A percentile compares a stretch with the other conserved stretches of the same genome.
Evolutionary conservation across 2,329 filamentous ascomycete species (phyloP).

Genomic region (Curvularia verruculosa): DNA sequence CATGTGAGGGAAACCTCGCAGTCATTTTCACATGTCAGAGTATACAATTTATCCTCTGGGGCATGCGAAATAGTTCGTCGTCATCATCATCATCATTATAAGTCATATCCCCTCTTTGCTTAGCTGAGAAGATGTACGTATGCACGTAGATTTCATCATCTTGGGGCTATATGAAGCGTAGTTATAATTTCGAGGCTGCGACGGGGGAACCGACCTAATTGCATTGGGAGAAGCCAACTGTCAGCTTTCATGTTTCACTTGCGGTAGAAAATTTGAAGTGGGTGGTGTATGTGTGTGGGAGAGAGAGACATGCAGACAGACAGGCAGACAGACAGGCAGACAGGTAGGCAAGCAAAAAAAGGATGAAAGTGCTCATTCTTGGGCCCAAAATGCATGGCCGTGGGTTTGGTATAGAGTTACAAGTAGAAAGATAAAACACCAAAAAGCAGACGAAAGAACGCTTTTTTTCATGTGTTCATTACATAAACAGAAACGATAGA

Average conservation of each 20-base stretch:
- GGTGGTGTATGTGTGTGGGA: background rate
- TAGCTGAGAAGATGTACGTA: background rate
- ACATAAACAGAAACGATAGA: background rate
- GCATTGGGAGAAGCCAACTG: background rate
- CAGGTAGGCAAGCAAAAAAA: background rate
- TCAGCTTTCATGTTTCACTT: conserved; percentile 23
- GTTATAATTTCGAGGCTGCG: conserved; percentile 23
- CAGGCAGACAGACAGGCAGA: background rate
- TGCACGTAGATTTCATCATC: too few species aligned
- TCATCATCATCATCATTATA: background rate
- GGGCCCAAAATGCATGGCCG: background rate
- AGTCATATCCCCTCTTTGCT: background rate
- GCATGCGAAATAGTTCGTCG: too few species aligned
- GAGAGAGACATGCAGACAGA: background rate
- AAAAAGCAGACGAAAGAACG: background rate
- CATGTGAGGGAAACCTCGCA: too few species aligned
- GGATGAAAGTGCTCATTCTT: background rate
- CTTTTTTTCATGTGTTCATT: conserved; percentile 1
- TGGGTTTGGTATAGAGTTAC: conserved; percentile 23
- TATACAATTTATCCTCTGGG: too few species aligned
- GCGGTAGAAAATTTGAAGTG: background rate
- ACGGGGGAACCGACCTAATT: conserved; percentile 19
- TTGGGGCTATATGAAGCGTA: too few species aligned
- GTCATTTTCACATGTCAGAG: background rate
- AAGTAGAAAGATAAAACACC: background rate